Percentiles rank a stretch among this genome's conserved stretches.
Evolutionary conservation across 2,329 filamentous ascomycete species (phyloP).

Genomic region (Verticillium dahliae): DNA sequence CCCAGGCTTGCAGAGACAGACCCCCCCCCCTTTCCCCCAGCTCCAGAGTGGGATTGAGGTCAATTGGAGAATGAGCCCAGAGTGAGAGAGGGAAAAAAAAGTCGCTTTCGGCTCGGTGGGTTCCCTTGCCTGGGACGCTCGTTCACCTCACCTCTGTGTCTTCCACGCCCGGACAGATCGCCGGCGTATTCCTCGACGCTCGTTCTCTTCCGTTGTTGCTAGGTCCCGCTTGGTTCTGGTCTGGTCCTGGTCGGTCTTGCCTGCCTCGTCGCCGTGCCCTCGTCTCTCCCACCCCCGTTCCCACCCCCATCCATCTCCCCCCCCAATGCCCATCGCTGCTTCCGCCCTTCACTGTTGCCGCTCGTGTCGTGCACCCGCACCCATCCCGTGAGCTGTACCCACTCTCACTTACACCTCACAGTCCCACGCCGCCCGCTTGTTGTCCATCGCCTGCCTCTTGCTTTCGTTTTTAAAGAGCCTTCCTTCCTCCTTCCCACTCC

Average conservation of each 20-base stretch:
- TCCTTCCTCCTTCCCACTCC: slow-evolving; percentile 10
- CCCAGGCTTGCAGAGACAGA: neutral
- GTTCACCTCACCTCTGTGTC: slow-evolving; percentile 1
- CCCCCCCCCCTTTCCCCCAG: neutral
- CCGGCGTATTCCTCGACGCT: neutral
- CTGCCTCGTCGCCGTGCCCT: slow-evolving; percentile 5
- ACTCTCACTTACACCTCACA: neutral
- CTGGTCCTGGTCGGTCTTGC: neutral
- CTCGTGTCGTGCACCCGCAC: neutral
- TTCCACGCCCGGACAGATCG: slow-evolving; percentile 3
- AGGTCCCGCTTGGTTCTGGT: neutral
- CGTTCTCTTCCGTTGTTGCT: neutral
- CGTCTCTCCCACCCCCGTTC: slow-evolving; percentile 2
- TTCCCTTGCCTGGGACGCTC: slow-evolving; percentile 2
- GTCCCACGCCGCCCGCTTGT: neutral
- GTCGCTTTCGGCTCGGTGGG: slow-evolving; percentile 5
- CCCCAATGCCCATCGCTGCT: neutral
- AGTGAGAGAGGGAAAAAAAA: neutral
- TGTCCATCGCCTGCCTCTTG: neutral
- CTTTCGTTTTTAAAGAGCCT: slow-evolving; percentile 10
- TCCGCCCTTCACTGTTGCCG: neutral
- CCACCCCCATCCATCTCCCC: neutral
- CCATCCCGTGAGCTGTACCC: neutral
- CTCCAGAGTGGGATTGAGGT: neutral
- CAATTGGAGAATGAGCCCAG: neutral